Evolutionary conservation across 1,139 yeast genomes (phyloP).

Genomic region (Candida dubliniensis): DNA sequence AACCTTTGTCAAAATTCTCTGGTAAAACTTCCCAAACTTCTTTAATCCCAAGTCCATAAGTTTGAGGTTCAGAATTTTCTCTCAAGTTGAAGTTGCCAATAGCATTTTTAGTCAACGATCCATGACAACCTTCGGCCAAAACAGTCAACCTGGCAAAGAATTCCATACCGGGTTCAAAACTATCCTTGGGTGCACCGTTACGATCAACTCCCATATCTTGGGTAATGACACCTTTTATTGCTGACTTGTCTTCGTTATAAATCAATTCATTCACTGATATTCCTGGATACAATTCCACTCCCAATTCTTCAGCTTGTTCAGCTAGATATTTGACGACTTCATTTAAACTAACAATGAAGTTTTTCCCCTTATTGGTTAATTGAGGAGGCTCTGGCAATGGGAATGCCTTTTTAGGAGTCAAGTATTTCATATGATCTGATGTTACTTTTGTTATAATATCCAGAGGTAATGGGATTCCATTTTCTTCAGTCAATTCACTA

Average conservation of each 20-base stretch:
- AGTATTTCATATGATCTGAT: slow-evolving; percentile 66
- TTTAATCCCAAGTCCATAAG: slow-evolving; percentile 92
- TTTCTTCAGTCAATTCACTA: slow-evolving; percentile 49
- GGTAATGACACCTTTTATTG: slow-evolving; percentile 87
- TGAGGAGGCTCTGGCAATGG: slow-evolving; percentile 94
- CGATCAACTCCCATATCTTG: slow-evolving; percentile 84
- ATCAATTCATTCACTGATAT: slow-evolving; percentile 84
- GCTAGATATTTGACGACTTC: slow-evolving; percentile 80
- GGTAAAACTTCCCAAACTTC: slow-evolving; percentile 97
- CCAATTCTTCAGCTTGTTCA: slow-evolving; percentile 88
- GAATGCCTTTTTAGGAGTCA: slow-evolving; percentile 56
- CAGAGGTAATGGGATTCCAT: slow-evolving; percentile 70
- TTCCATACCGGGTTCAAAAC: slow-evolving; percentile 95
- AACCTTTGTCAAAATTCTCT: slow-evolving; percentile 76
- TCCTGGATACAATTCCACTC: slow-evolving; percentile 92
- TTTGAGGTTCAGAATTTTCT: slow-evolving; percentile 69
- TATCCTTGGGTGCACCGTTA: slow-evolving; percentile 71
- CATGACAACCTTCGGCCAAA: slow-evolving; percentile 96
- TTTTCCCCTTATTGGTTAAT: slow-evolving; percentile 74
- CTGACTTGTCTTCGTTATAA: slow-evolving; percentile 54
- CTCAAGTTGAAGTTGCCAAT: slow-evolving; percentile 70
- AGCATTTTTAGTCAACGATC: slow-evolving; percentile 79
- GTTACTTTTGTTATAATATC: slow-evolving; percentile 75
- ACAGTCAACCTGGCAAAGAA: slow-evolving; percentile 87
- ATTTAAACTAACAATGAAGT: slow-evolving; percentile 81